A percentile compares a stretch with the other conserved stretches of the same genome.
phyloP scores from a whole-genome alignment of 2,329 filamentous ascomycete genomes.

The Blastomyces emzantsi region DNA sequence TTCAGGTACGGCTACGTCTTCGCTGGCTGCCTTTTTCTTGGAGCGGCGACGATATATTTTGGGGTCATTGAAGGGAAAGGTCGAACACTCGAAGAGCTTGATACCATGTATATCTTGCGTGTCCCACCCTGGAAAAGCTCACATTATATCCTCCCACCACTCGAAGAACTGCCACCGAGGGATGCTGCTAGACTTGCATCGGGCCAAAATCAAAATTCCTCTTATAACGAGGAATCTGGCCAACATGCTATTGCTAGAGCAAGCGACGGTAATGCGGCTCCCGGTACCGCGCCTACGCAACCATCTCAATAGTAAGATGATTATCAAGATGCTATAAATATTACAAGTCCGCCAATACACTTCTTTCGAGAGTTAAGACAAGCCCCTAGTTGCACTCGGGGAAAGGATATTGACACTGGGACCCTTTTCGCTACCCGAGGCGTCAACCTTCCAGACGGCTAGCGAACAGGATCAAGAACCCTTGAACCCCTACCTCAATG shows the following conservation, averaged over 20 bases:
- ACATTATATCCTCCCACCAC: conserved; percentile 37
- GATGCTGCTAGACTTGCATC: neutral
- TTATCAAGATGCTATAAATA: neutral
- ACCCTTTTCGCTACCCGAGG: neutral
- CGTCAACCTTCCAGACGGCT: neutral
- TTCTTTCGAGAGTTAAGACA: neutral
- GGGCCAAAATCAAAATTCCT: neutral
- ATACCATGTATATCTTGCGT: conserved; percentile 62
- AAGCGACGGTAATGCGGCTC: neutral
- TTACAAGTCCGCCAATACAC: neutral
- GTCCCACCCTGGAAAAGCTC: conserved; percentile 56
- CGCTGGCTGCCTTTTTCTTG: conserved; percentile 60
- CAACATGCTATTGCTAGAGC: neutral
- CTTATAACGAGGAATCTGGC: neutral
- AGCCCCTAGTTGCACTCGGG: no score
- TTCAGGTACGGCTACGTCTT: conserved; percentile 74
- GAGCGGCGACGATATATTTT: conserved; percentile 61
- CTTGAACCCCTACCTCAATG: neutral
- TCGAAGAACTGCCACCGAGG: conserved; percentile 10
- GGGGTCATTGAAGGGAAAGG: conserved; percentile 68
- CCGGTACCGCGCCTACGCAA: neutral
- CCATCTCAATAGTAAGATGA: neutral
- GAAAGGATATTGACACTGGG: neutral
- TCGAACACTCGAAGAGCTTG: conserved; percentile 67
- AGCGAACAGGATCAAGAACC: neutral